These are phyloP conservation scores for Hylodesmum podocarpum DNA, from an alignment of 306 rosid genomes.

Conservation along the genomic window DNA sequence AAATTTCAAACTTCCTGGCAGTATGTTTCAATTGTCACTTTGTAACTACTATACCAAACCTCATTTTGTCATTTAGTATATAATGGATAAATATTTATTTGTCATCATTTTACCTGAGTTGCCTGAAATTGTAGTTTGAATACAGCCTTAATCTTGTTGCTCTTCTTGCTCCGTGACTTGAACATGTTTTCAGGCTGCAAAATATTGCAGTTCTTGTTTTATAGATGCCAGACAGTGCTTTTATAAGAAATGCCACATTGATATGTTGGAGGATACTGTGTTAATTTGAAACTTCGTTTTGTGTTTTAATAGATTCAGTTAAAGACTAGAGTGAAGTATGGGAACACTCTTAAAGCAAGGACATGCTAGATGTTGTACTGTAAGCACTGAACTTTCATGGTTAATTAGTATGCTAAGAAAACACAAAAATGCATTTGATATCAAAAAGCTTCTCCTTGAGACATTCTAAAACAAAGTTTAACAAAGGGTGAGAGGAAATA, in stretches of 20 bases:
- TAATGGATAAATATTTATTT: neutral
- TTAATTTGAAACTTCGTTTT: neutral
- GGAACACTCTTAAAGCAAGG: neutral
- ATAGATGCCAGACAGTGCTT: neutral
- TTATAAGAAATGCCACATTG: neutral
- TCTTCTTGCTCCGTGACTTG: neutral
- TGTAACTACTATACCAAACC: neutral
- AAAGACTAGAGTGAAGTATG: neutral
- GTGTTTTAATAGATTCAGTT: neutral
- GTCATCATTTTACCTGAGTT: neutral
- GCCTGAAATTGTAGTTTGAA: slow-evolving; percentile 8
- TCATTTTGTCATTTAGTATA: neutral
- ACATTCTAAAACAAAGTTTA: neutral
- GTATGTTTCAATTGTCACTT: neutral
- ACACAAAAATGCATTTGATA: neutral
- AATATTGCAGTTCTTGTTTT: neutral
- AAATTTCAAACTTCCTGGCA: neutral
- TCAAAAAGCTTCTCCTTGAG: neutral
- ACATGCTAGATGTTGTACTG: slow-evolving; percentile 3
- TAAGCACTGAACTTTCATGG: slow-evolving; percentile 5
- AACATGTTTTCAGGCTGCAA: neutral
- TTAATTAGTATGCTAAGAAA: neutral
- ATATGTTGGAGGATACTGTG: neutral
- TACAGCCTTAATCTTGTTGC: neutral
- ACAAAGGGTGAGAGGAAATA: neutral